These are phyloP conservation scores for Neophaeococcomyces aloes DNA, from an alignment of 2,329 filamentous ascomycete species.

Conservation along the genomic window DNA sequence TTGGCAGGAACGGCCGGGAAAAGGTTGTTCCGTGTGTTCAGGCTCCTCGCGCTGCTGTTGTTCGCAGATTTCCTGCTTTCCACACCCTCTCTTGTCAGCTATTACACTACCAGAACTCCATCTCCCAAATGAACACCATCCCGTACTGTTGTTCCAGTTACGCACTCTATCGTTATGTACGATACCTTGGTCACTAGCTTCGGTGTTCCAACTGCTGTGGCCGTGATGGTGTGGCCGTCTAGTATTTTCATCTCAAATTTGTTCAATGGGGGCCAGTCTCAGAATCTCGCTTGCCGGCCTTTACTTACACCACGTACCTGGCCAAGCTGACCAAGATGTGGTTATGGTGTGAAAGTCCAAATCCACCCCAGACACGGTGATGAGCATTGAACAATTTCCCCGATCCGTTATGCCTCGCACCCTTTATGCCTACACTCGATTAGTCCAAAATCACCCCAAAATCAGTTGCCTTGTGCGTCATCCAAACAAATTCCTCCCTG, in stretches of 20 bases:
- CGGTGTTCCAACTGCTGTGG: not conserved
- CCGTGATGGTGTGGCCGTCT: not conserved
- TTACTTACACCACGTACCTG: not conserved
- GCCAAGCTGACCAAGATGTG: not conserved
- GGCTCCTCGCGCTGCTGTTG: too few relatives aligned
- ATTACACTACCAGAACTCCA: too few relatives aligned
- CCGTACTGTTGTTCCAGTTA: not conserved
- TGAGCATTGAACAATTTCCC: not conserved
- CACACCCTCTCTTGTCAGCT: too few relatives aligned
- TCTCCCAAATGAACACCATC: too few relatives aligned
- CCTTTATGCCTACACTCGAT: constrained; percentile 1
- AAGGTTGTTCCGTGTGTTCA: too few relatives aligned
- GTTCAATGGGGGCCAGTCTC: constrained; percentile 2
- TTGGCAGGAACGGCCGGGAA: too few relatives aligned
- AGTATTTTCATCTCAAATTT: not conserved
- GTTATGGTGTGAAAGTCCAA: not conserved
- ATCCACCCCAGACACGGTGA: not conserved
- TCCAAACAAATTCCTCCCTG: not conserved
- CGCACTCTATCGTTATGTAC: not conserved
- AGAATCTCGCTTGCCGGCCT: not conserved
- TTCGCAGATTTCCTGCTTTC: too few relatives aligned
- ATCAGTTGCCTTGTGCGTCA: constrained; percentile 8
- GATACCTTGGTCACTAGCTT: not conserved
- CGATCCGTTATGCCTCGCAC: constrained; percentile 2
- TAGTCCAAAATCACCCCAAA: constrained; percentile 3